A percentile compares a stretch with the other conserved stretches of the same genome.
These are phyloP conservation scores for Thermomucor indicae-seudaticae DNA, from an alignment of 371 early-diverging fungal genomes.

Conservation along the genomic window DNA sequence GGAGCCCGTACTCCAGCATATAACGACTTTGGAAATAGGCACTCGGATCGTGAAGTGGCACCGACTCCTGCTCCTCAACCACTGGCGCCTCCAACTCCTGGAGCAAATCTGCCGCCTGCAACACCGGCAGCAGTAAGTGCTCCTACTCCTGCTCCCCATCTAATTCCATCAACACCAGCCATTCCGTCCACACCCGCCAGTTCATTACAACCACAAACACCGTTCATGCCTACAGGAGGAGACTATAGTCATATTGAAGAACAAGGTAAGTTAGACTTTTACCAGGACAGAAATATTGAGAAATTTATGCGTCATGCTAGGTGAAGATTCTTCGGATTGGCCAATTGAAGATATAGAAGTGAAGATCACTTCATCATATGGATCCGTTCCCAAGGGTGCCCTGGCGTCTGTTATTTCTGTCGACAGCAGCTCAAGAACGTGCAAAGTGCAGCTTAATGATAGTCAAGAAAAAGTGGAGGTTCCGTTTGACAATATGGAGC, in stretches of 20 bases:
- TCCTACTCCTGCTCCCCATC: slow-evolving; percentile 29
- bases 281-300: background rate
- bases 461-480: slow-evolving; percentile 30
- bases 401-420: slow-evolving; percentile 47
- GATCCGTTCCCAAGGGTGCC: slow-evolving; percentile 31
- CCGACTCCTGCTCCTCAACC: slow-evolving; percentile 44
- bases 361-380: slow-evolving; percentile 26
- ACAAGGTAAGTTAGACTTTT: slow-evolving; percentile 15
- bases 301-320: slow-evolving; percentile 14
- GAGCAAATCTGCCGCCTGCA: slow-evolving; percentile 44
- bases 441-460: slow-evolving; percentile 29
- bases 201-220: slow-evolving; percentile 53
- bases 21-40: slow-evolving; percentile 49
- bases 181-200: slow-evolving; percentile 54
- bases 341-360: slow-evolving; percentile 67
- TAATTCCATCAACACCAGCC: slow-evolving; percentile 45
- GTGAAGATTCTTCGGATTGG: slow-evolving; percentile 53
- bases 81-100: slow-evolving; percentile 44
- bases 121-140: slow-evolving; percentile 53
- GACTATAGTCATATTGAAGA: slow-evolving; percentile 46
- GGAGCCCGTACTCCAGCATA: slow-evolving; percentile 68
- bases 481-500: slow-evolving; percentile 52
- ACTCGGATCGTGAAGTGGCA: slow-evolving; percentile 45
- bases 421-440: slow-evolving; percentile 39
- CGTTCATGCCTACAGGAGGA: slow-evolving; percentile 60